phyloP scores from a whole-genome alignment of 371 early-diverging fungal genomes.

The Mortierella sp. region DNA sequence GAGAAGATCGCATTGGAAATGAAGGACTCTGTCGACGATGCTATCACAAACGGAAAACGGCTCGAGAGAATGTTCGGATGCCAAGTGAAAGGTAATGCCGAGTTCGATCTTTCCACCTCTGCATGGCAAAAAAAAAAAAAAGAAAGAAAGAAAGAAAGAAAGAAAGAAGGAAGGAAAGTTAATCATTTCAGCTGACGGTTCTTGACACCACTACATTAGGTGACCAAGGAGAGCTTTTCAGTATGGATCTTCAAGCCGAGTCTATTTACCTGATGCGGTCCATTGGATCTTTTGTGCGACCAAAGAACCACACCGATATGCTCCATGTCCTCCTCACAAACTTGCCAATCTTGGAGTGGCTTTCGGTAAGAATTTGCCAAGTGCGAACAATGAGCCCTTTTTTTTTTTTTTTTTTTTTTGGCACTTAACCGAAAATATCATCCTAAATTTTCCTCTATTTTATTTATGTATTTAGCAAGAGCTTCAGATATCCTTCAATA shows the following conservation, averaged over 20 bases:
- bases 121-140: not conserved
- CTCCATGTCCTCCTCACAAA: not conserved
- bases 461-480: not conserved
- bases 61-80: constrained; percentile 4
- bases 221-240: constrained; percentile 1
- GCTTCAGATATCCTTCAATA: not conserved
- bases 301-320: not conserved
- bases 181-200: not conserved
- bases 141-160: too few species aligned
- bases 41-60: constrained; percentile 3
- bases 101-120: not conserved
- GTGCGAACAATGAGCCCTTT: not conserved
- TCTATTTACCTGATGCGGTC: constrained; percentile 2
- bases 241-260: not conserved
- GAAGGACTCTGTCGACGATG: constrained; percentile 8
- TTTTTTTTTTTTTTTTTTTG: too few species aligned
- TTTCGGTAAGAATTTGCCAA: not conserved
- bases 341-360: not conserved
- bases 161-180: too few species aligned
- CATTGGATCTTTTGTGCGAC: not conserved
- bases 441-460: not conserved
- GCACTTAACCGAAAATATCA: not conserved
- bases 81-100: constrained; percentile 1
- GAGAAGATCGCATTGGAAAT: constrained; percentile 8
- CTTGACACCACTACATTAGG: not conserved